These are phyloP conservation scores for Sporothrix dimorphospora DNA, from an alignment of 2,329 filamentous ascomycete species.

Conservation along the genomic window DNA sequence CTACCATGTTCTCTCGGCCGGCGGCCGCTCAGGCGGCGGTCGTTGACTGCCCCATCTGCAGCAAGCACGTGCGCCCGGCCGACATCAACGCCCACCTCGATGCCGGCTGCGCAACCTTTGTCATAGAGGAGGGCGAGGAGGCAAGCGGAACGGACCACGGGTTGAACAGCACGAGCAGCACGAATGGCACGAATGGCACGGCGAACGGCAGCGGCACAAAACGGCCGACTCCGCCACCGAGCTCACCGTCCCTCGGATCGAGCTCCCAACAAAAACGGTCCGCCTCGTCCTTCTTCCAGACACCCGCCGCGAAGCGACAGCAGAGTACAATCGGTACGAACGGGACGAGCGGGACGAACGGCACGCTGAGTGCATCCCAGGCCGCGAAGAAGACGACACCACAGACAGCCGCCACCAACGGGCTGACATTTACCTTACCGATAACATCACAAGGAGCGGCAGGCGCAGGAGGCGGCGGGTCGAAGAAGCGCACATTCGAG, in stretches of 20 bases:
- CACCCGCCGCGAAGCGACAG: conserved; percentile 61
- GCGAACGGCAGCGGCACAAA: conserved; percentile 31
- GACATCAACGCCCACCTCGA: conserved; percentile 93
- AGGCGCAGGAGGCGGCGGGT: conserved; percentile 42
- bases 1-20: conserved; percentile 25
- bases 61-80: conserved; percentile 68
- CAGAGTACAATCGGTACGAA: background rate
- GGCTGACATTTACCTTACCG: conserved; percentile 23
- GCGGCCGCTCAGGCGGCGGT: conserved; percentile 38
- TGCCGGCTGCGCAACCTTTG: conserved; percentile 69
- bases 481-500: conserved; percentile 55
- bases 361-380: background rate
- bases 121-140: conserved; percentile 57
- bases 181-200: too few species aligned
- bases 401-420: conserved; percentile 24
- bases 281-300: conserved; percentile 63
- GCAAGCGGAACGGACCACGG: too few species aligned
- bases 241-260: conserved; percentile 42
- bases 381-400: conserved; percentile 35
- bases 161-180: too few species aligned
- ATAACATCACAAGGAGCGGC: conserved; percentile 18
- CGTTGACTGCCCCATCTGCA: conserved; percentile 82
- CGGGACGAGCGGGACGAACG: conserved; percentile 36
- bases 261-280: conserved; percentile 55
- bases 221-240: conserved; percentile 40